Conservation (phyloP, 1,284 basidiomycete species). For the Rhodotorula glutinis region DNA sequence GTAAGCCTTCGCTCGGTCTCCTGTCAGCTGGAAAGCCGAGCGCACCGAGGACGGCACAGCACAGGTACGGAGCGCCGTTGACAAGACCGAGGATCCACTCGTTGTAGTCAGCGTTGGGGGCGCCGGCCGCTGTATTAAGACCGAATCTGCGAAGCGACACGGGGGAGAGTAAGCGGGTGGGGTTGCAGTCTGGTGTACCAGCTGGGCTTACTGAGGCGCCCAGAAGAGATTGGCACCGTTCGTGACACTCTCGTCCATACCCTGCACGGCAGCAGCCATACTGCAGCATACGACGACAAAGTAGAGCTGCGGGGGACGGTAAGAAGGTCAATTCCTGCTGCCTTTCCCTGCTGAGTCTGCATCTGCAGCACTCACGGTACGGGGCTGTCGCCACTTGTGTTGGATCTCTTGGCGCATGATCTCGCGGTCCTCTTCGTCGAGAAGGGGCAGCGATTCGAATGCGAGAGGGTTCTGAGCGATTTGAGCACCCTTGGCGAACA, state of each 20-base stretch:
- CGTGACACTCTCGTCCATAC: slow-evolving; percentile 44
- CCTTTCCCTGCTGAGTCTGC: background rate
- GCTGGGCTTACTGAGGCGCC: background rate
- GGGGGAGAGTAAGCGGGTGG: background rate
- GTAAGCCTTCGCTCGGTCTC: too few relatives aligned
- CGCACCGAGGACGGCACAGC: slow-evolving; percentile 46
- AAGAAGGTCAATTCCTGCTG: background rate
- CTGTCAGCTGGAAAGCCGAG: background rate
- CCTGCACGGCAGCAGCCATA: slow-evolving; percentile 47
- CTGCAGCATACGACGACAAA: slow-evolving; percentile 44
- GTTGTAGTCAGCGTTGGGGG: slow-evolving; percentile 7
- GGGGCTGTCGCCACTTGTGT: slow-evolving; percentile 48
- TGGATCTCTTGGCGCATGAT: slow-evolving; percentile 42
- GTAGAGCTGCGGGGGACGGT: slow-evolving; percentile 45
- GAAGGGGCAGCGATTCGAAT: slow-evolving; percentile 43
- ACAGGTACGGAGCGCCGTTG: slow-evolving; percentile 43
- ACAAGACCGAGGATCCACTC: slow-evolving; percentile 24
- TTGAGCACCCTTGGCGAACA: slow-evolving; percentile 34
- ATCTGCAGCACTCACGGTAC: background rate
- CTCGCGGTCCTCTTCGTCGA: slow-evolving; percentile 44
- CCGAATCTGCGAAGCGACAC: slow-evolving; percentile 20
- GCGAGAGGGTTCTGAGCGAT: slow-evolving; percentile 34
- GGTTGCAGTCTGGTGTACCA: accelerated
- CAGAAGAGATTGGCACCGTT: slow-evolving; percentile 45
- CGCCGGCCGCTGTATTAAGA: slow-evolving; percentile 1